These are phyloP conservation scores for Chytriomyces hyalinus DNA, from an alignment of 192 early-diverging fungal genomes.

Conservation along the genomic window DNA sequence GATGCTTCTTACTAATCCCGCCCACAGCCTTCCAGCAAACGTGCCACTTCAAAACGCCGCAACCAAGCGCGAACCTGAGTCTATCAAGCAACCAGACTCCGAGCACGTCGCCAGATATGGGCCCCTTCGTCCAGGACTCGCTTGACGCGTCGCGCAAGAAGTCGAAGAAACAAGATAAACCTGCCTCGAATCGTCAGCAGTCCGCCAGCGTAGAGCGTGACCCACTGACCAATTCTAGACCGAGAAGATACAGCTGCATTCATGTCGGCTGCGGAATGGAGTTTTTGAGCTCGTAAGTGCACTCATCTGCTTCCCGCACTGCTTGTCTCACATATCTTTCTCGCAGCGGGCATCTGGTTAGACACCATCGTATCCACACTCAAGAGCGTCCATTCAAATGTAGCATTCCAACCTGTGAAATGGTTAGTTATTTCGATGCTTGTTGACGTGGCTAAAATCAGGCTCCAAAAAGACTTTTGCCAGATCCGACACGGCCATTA, in stretches of 20 bases:
- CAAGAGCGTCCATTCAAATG: slow-evolving; percentile 29
- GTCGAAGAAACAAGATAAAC: background rate
- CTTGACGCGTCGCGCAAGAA: background rate
- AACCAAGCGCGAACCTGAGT: too few relatives aligned
- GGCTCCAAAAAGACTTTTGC: slow-evolving; percentile 11
- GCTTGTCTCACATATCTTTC: background rate
- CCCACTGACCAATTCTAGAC: background rate
- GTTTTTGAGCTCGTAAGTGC: slow-evolving; percentile 17
- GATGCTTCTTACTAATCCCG: too few relatives aligned
- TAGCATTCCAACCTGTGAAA: slow-evolving; percentile 7
- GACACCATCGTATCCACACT: slow-evolving; percentile 28
- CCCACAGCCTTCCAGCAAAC: too few relatives aligned
- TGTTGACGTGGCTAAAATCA: background rate
- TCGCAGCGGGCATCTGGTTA: slow-evolving; percentile 16
- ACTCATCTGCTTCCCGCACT: background rate
- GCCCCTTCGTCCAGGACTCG: background rate
- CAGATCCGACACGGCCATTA: slow-evolving; percentile 24
- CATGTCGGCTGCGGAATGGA: slow-evolving; percentile 17
- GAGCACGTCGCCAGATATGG: background rate
- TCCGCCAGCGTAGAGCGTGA: background rate
- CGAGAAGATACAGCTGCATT: slow-evolving; percentile 22
- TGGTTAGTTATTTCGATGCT: slow-evolving; percentile 2
- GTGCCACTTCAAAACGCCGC: too few relatives aligned
- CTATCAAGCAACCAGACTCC: background rate
- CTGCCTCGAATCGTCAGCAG: background rate